Conservation (phyloP, 176 grass and related monocot species). For the Saccharum officinarum region DNA sequence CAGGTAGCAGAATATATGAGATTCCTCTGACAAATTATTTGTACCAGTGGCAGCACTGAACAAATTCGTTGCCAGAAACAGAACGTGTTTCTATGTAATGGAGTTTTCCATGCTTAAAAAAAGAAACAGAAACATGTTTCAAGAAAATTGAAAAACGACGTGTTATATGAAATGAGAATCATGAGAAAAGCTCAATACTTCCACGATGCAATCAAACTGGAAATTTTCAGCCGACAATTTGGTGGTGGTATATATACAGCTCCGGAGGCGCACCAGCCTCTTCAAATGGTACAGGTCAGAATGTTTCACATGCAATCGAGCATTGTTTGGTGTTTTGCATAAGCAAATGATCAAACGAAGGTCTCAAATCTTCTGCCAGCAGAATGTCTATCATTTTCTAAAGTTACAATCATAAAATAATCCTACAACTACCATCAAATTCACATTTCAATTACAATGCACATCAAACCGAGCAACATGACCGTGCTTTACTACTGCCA, state of each 20-base stretch:
- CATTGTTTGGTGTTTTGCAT: not conserved
- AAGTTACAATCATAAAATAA: conserved; percentile 2
- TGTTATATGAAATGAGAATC: not conserved
- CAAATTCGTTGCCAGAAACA: not conserved
- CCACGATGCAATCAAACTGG: not conserved
- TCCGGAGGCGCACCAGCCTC: not conserved
- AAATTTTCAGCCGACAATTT: not conserved
- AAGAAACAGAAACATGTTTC: not conserved
- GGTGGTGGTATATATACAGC: not conserved
- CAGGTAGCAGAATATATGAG: no score
- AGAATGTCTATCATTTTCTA: not conserved
- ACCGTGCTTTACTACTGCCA: conserved; percentile 44
- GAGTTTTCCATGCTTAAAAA: no score
- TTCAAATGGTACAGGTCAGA: not conserved
- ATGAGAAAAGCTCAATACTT: not conserved
- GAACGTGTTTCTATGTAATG: not conserved
- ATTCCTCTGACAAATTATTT: not conserved
- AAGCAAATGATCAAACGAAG: not conserved
- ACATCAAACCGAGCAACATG: not conserved
- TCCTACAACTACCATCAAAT: conserved; percentile 14
- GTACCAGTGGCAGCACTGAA: not conserved
- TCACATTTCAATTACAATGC: conserved; percentile 4
- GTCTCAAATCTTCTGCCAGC: not conserved
- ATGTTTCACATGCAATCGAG: not conserved
- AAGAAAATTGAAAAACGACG: not conserved